Conservation (phyloP, 257 asterid genomes). For the Gentiana dahurica region DNA sequence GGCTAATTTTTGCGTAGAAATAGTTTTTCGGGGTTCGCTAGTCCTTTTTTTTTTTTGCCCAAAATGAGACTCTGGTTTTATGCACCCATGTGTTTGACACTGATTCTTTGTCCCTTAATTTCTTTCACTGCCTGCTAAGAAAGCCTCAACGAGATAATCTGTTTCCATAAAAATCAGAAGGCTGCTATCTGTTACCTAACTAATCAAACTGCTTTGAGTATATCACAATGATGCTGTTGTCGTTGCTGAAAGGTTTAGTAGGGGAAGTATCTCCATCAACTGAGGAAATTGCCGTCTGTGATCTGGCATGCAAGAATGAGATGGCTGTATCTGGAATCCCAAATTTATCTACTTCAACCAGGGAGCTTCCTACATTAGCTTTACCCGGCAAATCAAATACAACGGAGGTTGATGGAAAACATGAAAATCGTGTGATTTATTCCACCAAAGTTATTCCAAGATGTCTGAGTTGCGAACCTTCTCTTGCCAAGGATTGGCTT, state of each 20-base stretch:
- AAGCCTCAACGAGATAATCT: constrained; percentile 14
- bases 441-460: constrained; percentile 41
- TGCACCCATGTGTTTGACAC: too few relatives aligned
- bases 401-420: constrained; percentile 29
- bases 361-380: constrained; percentile 32
- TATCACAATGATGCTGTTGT: constrained; percentile 21
- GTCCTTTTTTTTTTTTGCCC: too few relatives aligned
- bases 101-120: not conserved
- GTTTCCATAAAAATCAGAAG: constrained; percentile 19
- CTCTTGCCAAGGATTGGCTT: constrained; percentile 97
- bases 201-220: constrained; percentile 9
- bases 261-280: constrained; percentile 26
- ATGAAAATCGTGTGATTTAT: constrained; percentile 24
- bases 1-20: too few relatives aligned
- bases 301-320: constrained; percentile 43
- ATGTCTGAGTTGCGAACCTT: constrained; percentile 73
- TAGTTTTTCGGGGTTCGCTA: too few relatives aligned
- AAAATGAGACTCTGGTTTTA: too few relatives aligned
- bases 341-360: constrained; percentile 23
- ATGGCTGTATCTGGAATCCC: constrained; percentile 36
- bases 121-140: constrained; percentile 12
- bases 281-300: constrained; percentile 28
- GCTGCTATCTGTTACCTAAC: constrained; percentile 20
- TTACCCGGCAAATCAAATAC: constrained; percentile 26
- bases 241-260: constrained; percentile 21